phyloP scores from a whole-genome alignment of 768 basidiomycete species.

The Floccularia luteovirens region DNA sequence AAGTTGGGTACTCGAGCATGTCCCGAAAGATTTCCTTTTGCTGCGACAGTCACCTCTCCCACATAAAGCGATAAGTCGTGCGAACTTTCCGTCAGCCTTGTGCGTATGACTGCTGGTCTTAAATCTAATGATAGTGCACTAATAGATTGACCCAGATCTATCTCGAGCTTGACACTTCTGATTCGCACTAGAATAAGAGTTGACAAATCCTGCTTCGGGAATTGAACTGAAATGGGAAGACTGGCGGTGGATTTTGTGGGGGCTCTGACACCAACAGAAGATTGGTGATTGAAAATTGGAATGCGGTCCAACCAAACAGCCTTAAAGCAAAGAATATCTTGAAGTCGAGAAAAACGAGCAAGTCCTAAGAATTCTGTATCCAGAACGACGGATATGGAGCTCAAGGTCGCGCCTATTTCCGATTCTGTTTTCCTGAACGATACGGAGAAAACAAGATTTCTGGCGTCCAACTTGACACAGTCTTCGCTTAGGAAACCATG shows the following conservation, averaged over 20 bases:
- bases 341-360: conserved; percentile 77
- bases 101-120: conserved; percentile 54
- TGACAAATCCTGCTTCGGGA: conserved; percentile 36
- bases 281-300: conserved; percentile 54
- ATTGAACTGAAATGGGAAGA: neutral
- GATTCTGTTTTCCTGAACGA: conserved; percentile 51
- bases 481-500: conserved; percentile 84
- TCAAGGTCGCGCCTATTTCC: conserved; percentile 24
- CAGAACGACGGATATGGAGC: conserved; percentile 65
- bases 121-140: conserved; percentile 62
- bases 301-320: conserved; percentile 92
- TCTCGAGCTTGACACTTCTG: conserved; percentile 62
- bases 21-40: conserved; percentile 69
- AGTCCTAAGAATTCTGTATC: conserved; percentile 80
- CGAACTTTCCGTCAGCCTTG: conserved; percentile 50
- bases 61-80: conserved; percentile 65
- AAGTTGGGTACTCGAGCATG: conserved; percentile 58
- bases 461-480: conserved; percentile 71
- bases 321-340: conserved; percentile 92
- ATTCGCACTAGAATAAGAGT: conserved; percentile 65
- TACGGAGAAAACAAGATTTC: conserved; percentile 75
- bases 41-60: conserved; percentile 55
- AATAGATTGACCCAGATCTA: conserved; percentile 86
- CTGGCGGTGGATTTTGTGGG: conserved; percentile 12
- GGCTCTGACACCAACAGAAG: conserved; percentile 15